Evolutionary conservation across 352 stramenopile genomes (phyloP), one percentile per base, ranked within the genome.

Genomic region (Pythium scleroteichum): DNA sequence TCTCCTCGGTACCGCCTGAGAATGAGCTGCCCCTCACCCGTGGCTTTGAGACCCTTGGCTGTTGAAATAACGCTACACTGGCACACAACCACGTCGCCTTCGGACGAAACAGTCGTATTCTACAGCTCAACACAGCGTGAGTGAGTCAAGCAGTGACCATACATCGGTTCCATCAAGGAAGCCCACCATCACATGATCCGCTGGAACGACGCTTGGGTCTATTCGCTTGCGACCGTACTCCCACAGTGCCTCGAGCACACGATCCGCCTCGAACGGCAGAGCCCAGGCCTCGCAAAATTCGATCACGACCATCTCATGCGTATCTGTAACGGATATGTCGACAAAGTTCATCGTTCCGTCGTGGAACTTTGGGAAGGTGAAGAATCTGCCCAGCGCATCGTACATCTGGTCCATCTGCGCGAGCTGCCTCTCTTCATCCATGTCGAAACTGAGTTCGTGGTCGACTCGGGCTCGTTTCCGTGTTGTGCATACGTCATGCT

Each of bases 51-150:
- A 4, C 38, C 38, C 17, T 44, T n/a, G 6, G 6, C 14, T n/a
- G 38, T 44, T 20, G 38, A 44, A 13, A 13, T 44, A 7, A 44
- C 38, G 13, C 3, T 8, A 13, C 38, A 44, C 7, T 20, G 38
- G 38, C 38, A 44, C 14, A 44, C 6, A 17, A 44, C 38, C 3
- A 44, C 4, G 38, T 44, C 38, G 6, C 38, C 38, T 5, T n/a
- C 38, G 17, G 38, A 44, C 38, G 38, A 44, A 44, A 44, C 17
- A 13, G 38, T 44, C 17, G 38, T 44, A 44, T 44, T 44, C 38
- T 44, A 44, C 38, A n/a, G 14, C 6, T 20, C 38, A 44, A n/a
- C 13, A 44, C 6, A 5, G 29, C 5, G 10, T 35, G 29, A 10
- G 29, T 35, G 29, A 35, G 29, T 5, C 29, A 35, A 35, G n/a